phyloP scores from a whole-genome alignment of 1,284 basidiomycete genomes.

The Heliocybe sulcata region DNA sequence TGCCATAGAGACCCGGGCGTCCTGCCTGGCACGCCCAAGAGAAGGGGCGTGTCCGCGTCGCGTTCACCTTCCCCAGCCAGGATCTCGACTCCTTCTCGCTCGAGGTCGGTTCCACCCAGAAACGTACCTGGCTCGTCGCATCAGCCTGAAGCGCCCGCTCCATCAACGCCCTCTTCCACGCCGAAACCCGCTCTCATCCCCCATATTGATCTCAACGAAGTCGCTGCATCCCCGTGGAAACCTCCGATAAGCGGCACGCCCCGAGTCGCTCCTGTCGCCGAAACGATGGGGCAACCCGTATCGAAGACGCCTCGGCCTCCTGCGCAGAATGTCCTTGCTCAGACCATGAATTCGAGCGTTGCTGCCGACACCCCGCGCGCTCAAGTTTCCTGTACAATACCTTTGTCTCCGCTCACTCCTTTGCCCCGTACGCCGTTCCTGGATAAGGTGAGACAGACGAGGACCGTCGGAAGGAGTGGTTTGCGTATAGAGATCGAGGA shows the following conservation, averaged over 20 bases:
- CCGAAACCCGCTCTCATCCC: not conserved
- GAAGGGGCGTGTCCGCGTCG: not conserved
- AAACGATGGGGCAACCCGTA: not conserved
- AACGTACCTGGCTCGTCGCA: not conserved
- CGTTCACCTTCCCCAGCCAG: not conserved
- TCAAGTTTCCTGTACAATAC: not conserved
- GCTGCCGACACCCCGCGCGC: too few species aligned
- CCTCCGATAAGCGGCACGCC: not conserved
- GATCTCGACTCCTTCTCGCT: not conserved
- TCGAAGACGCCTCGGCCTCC: not conserved
- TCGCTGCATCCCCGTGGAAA: not conserved
- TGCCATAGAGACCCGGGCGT: not conserved
- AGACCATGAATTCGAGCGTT: not conserved
- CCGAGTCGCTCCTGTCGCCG: not conserved
- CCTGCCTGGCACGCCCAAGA: not conserved
- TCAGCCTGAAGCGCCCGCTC: not conserved
- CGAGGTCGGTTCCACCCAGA: not conserved
- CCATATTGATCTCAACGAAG: not conserved
- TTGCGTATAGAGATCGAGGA: not conserved
- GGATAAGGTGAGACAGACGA: not conserved
- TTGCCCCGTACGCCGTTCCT: not conserved
- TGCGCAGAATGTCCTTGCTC: not conserved
- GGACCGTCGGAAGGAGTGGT: not conserved
- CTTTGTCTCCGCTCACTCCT: not conserved
- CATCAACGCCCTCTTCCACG: not conserved